A percentile compares a stretch with the other conserved stretches of the same genome.
Conservation (phyloP, 2,329 filamentous ascomycete genomes). For the Ophiostoma triangulosporum region DNA sequence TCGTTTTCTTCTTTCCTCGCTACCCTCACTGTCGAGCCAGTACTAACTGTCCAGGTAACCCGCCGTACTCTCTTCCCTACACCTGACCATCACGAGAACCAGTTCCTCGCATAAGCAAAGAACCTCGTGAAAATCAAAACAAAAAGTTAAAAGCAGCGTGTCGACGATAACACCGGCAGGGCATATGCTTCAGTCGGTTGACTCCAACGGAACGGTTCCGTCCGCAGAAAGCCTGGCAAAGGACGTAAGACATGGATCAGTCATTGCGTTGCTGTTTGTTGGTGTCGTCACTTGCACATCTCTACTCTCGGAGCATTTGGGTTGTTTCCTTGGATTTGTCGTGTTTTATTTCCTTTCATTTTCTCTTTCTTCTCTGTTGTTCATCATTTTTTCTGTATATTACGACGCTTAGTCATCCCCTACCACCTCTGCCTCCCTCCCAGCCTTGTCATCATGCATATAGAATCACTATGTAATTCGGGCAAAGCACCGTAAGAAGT, state of each 20-base stretch:
- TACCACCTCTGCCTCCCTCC: background rate
- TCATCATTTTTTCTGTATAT: background rate
- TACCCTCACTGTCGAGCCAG: background rate
- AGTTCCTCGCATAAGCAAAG: background rate
- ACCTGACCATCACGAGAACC: slow-evolving; percentile 2
- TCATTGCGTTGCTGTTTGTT: background rate
- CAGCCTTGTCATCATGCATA: slow-evolving; percentile 1
- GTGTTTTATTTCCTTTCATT: background rate
- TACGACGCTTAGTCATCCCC: background rate
- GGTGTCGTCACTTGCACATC: slow-evolving; percentile 2
- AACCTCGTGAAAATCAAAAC: no score
- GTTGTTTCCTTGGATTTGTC: background rate
- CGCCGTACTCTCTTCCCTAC: slow-evolving; percentile 17
- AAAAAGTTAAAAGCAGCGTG: no score
- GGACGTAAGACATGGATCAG: background rate
- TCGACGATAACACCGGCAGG: no score
- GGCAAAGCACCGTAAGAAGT: slow-evolving; percentile 6
- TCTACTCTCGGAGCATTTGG: slow-evolving; percentile 10
- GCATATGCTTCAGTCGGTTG: no score
- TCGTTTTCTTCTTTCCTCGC: background rate
- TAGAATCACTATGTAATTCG: slow-evolving; percentile 7
- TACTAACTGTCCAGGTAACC: slow-evolving; percentile 10
- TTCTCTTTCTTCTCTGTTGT: background rate
- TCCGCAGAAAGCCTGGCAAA: no score
- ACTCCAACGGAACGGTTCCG: no score